phyloP scores from a whole-genome alignment of 306 rosid genomes.

The Vigna hirtella region DNA sequence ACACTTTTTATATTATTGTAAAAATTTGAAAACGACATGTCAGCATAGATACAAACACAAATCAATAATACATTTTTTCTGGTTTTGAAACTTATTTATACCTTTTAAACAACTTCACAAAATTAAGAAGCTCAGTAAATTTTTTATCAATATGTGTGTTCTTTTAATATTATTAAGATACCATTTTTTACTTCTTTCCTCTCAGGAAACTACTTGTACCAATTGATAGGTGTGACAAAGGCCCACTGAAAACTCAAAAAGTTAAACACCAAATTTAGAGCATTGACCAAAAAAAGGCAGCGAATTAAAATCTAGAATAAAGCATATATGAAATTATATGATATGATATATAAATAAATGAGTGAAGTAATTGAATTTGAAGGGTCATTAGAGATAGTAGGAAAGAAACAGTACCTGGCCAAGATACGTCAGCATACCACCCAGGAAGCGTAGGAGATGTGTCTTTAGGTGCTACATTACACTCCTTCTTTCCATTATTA shows the following conservation, averaged over 20 bases:
- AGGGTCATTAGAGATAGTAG: neutral
- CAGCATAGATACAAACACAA: too few species aligned
- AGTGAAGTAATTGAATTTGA: neutral
- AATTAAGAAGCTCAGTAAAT: neutral
- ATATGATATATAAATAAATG: neutral
- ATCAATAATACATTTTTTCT: neutral
- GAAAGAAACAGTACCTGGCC: conserved; percentile 26
- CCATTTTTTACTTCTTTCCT: too few species aligned
- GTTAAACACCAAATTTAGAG: too few species aligned
- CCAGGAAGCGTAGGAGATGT: conserved; percentile 13
- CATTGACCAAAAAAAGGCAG: too few species aligned
- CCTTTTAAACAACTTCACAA: neutral
- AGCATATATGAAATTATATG: too few species aligned
- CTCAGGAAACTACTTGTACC: too few species aligned
- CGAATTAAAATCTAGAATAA: too few species aligned
- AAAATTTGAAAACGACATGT: neutral
- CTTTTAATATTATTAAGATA: too few species aligned
- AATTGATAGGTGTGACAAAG: too few species aligned
- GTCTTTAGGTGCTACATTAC: neutral
- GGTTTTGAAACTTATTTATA: neutral
- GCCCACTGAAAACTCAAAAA: too few species aligned
- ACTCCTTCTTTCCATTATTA: conserved; percentile 24
- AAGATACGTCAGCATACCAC: conserved; percentile 41
- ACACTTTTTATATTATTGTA: neutral
- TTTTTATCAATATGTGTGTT: too few species aligned